Base-by-base conservation (phyloP, 805 yeast species). In the Metschnikowia santaceciliae region DNA sequence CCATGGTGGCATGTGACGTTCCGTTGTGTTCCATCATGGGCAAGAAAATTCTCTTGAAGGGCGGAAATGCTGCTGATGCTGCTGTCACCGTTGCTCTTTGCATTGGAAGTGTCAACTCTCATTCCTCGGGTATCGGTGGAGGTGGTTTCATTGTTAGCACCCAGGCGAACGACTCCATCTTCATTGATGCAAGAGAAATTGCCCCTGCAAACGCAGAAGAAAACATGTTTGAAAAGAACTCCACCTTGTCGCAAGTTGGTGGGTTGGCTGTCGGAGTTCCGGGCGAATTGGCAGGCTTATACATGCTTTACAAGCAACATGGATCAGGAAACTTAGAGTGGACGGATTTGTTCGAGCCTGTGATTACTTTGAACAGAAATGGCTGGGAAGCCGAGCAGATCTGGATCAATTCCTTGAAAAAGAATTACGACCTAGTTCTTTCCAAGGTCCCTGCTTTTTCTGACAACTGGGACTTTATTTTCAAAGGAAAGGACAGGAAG, bases 21-120 rank as follows among this genome's bases (percentile, higher is more conserved):
- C 82, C 80, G 8, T 52, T 68, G 14, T 86, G 94, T 62, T 84
- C 91, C 1, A 60, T 72, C 15, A 63, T 86, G 75, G 94, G 90
- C 6, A 75, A 74, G 4, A 68, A 75, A 5, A 80, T 87, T 15
- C 66, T 86, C 32, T 60, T 67, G 47, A 56, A 60, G 20, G 82
- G 81, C 6, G 95, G 97, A 0, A 84, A 82, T 60, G 97, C 97
- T 1, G 97, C 96, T 0, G 99, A 92, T 65, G 96, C 97, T 0
- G 88, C 96, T 0, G 85, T 92, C 2, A 86, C 96, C 0, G 87
- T 88, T 11, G 89, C 96, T 0, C 73, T 92, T 30, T 92, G 99
- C 63, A 82, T 92, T 32, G 98, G 98, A 2, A 77, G 88, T 48
- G 69, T 89, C 20, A 88, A 88, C 62, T 83, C 90, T 55, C 89